phyloP scores from a whole-genome alignment of 2,329 filamentous ascomycete species.

The Curvularia eragrostidis region DNA sequence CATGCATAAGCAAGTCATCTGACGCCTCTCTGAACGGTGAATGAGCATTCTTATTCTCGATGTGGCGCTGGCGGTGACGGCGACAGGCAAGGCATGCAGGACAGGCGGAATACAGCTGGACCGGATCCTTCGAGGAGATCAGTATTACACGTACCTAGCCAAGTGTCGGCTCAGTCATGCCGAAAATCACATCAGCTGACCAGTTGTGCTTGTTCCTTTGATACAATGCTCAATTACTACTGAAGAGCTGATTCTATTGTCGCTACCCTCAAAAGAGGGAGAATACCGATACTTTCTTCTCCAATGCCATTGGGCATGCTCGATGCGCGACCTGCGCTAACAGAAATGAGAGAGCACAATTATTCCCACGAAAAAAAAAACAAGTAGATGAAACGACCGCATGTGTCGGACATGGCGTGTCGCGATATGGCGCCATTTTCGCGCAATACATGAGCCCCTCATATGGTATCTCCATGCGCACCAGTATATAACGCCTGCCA shows the following conservation, averaged over 20 bases:
- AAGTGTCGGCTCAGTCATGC: neutral
- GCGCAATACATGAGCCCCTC: conserved; percentile 12
- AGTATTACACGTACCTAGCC: neutral
- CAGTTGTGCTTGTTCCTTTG: neutral
- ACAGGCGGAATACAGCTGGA: neutral
- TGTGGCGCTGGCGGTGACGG: neutral
- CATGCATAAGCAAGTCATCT: neutral
- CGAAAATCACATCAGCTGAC: neutral
- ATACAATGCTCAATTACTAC: neutral
- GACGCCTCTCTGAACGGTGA: neutral
- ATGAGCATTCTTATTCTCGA: neutral
- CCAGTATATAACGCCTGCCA: conserved; percentile 13
- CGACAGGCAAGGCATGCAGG: neutral
- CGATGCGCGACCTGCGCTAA: conserved; percentile 10
- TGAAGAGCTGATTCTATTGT: conserved; percentile 1
- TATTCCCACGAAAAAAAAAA: conserved; percentile 1
- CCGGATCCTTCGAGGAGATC: neutral
- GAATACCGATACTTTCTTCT: conserved; percentile 1
- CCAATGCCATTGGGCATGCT: neutral
- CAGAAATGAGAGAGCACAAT: conserved; percentile 5
- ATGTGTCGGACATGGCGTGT: conserved; percentile 10
- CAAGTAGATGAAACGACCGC: conserved; percentile 4
- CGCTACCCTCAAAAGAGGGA: conserved; percentile 1
- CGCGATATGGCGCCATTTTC: conserved; percentile 30
- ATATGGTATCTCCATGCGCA: conserved; percentile 1